These are phyloP conservation scores for Suillus lakei DNA, from an alignment of 768 basidiomycete genomes.

Conservation along the genomic window DNA sequence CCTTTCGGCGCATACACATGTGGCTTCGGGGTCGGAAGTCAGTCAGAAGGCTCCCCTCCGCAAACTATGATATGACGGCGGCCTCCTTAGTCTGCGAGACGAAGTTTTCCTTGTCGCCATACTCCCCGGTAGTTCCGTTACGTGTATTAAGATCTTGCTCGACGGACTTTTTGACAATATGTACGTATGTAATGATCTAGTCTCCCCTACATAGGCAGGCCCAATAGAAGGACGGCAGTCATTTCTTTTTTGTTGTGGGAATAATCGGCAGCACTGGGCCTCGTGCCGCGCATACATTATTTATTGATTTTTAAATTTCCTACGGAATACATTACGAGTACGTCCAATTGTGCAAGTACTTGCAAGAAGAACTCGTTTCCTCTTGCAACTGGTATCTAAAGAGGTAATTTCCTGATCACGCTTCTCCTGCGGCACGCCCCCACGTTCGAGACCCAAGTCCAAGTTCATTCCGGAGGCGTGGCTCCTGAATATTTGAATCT, in stretches of 20 bases:
- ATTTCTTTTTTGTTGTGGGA: background rate
- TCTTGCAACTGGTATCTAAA: background rate
- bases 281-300: background rate
- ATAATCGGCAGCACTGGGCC: background rate
- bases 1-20: background rate
- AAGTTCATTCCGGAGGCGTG: background rate
- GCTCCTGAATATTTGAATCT: background rate
- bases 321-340: background rate
- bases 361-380: background rate
- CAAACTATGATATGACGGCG: background rate
- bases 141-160: constrained; percentile 1
- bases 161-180: constrained; percentile 1
- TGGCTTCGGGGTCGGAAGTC: background rate
- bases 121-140: background rate
- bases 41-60: background rate
- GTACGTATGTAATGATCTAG: background rate
- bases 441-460: background rate
- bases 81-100: background rate
- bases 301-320: background rate
- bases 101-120: constrained; percentile 1
- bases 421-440: constrained; percentile 2
- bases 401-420: background rate
- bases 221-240: background rate
- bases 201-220: background rate
- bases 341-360: background rate